Conservation (phyloP, 129 eudicot genomes). For the Cynara cardunculus region DNA sequence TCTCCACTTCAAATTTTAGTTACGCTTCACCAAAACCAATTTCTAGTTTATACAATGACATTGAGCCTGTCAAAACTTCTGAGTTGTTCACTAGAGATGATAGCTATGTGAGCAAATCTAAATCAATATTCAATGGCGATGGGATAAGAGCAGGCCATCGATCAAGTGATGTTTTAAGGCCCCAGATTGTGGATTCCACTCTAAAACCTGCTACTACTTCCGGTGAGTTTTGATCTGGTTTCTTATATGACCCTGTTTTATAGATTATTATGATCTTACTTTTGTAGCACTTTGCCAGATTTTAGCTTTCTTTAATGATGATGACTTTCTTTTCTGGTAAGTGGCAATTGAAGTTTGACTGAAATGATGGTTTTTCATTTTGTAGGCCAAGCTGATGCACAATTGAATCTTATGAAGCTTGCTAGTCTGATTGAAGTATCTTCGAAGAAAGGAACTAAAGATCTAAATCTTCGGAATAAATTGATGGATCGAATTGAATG, state of each 20-base stretch:
- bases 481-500: conserved; percentile 83
- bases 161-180: conserved; percentile 41
- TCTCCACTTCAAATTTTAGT: conserved; percentile 20
- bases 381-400: conserved; percentile 61
- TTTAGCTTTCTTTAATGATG: neutral
- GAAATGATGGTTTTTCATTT: conserved; percentile 2
- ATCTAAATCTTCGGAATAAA: conserved; percentile 56
- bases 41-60: conserved; percentile 42
- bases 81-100: conserved; percentile 69
- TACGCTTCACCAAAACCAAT: conserved; percentile 30
- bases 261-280: neutral
- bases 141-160: conserved; percentile 46
- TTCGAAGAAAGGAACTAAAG: conserved; percentile 71
- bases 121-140: conserved; percentile 42
- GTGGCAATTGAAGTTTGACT: conserved; percentile 12
- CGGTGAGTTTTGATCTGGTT: conserved; percentile 36
- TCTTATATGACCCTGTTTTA: neutral
- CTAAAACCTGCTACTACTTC: conserved; percentile 41
- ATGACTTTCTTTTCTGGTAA: neutral
- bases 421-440: conserved; percentile 82
- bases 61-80: conserved; percentile 37
- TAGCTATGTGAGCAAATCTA: conserved; percentile 55
- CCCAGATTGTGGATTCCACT: conserved; percentile 69
- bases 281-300: neutral
- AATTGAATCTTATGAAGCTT: conserved; percentile 78